A percentile compares a stretch with the other conserved stretches of the same genome.
These are phyloP conservation scores for Zizania latifolia DNA, from an alignment of 176 grass and related monocot genomes.

Conservation along the genomic window DNA sequence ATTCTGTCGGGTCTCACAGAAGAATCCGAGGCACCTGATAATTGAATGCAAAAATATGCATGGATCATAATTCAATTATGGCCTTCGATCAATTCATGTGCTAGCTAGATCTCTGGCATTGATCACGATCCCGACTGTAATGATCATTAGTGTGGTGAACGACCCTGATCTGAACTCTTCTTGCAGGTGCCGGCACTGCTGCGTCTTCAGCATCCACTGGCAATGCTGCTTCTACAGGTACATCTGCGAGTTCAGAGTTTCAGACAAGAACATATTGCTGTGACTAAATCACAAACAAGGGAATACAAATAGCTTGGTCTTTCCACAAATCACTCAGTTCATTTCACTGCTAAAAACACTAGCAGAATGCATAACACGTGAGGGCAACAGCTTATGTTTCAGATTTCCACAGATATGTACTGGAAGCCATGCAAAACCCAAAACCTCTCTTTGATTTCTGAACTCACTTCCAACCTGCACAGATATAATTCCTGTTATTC, in stretches of 20 bases:
- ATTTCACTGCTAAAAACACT: not conserved
- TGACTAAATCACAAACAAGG: not conserved
- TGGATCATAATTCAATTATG: not conserved
- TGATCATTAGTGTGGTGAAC: not conserved
- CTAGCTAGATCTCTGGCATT: not conserved
- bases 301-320: not conserved
- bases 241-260: not conserved
- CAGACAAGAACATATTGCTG: not conserved
- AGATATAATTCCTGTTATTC: not conserved
- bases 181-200: conserved; percentile 12
- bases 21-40: not conserved
- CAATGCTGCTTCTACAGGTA: conserved; percentile 28
- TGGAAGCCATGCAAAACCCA: too few species aligned
- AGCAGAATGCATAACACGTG: not conserved
- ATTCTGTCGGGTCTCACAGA: not conserved
- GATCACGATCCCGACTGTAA: not conserved
- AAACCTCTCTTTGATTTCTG: not conserved
- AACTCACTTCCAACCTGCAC: too few species aligned
- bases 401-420: not conserved
- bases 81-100: too few species aligned
- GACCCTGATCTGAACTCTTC: not conserved
- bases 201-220: conserved; percentile 32
- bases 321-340: not conserved
- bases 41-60: not conserved
- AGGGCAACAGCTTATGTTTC: not conserved